phyloP scores from a whole-genome alignment of 345 rosid species.

The Brassica juncea region DNA sequence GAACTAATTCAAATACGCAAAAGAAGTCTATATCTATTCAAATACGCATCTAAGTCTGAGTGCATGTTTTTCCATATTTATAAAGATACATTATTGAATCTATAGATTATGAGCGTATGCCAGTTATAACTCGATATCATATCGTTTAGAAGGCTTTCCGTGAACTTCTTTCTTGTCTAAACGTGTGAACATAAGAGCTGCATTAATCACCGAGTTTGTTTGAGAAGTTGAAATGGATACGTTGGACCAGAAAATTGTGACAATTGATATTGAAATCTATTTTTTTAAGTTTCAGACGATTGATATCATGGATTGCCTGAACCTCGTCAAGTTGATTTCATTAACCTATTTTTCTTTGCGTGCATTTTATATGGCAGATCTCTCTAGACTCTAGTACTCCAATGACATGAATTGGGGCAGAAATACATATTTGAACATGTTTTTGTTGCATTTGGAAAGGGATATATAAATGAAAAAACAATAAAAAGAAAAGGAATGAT shows the following conservation, averaged over 20 bases:
- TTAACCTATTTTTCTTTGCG: background rate
- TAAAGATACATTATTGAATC: conserved; percentile 26
- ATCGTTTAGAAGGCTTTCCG: background rate
- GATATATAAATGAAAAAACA: background rate
- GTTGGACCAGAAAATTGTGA: background rate
- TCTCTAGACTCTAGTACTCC: background rate
- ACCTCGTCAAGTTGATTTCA: background rate
- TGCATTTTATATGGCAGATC: background rate
- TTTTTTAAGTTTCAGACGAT: background rate
- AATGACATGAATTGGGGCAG: background rate
- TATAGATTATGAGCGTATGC: conserved; percentile 1
- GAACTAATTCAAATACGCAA: background rate
- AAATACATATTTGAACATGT: conserved; percentile 5
- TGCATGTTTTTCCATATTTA: conserved; percentile 11
- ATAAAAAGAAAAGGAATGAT: conserved; percentile 11
- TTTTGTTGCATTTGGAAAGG: background rate
- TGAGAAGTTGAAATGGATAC: background rate
- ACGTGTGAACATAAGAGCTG: background rate
- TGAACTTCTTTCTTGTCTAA: background rate
- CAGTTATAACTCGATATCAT: background rate
- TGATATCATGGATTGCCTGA: background rate
- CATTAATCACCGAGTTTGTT: background rate
- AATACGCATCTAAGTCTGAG: conserved; percentile 13
- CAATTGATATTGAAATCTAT: background rate
- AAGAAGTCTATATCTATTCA: conserved; percentile 8